phyloP scores from a whole-genome alignment of 306 rosid genomes.

The Cotoneaster glaucophyllus region DNA sequence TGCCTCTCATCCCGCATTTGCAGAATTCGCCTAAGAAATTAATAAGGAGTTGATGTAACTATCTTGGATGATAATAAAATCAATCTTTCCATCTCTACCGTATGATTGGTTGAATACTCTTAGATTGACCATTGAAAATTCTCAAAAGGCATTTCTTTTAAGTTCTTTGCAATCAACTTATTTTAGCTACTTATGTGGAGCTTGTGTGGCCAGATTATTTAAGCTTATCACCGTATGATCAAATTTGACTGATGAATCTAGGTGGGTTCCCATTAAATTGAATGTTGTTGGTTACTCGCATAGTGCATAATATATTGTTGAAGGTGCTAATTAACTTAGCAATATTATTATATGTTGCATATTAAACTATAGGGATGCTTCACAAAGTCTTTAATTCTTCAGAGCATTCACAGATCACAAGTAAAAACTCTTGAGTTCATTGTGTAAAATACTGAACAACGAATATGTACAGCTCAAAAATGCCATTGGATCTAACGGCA shows the following conservation, averaged over 20 bases:
- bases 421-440: neutral
- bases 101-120: neutral
- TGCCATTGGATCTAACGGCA: constrained; percentile 49
- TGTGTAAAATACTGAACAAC: neutral
- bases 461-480: constrained; percentile 13
- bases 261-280: neutral
- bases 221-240: neutral
- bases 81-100: neutral
- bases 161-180: neutral
- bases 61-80: neutral
- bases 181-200: neutral
- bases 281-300: constrained; percentile 4
- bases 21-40: neutral
- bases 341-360: neutral
- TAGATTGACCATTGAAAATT: neutral
- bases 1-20: neutral
- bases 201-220: neutral
- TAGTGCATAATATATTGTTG: neutral
- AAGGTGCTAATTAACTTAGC: neutral
- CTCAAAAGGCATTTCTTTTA: neutral
- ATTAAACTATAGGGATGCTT: neutral
- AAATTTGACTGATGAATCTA: neutral
- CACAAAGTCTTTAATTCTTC: constrained; percentile 10
- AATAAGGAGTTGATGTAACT: neutral
- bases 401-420: neutral